Evolutionary conservation across 176 grass and related monocot species (phyloP).

Genomic region (Carex scoparia): DNA sequence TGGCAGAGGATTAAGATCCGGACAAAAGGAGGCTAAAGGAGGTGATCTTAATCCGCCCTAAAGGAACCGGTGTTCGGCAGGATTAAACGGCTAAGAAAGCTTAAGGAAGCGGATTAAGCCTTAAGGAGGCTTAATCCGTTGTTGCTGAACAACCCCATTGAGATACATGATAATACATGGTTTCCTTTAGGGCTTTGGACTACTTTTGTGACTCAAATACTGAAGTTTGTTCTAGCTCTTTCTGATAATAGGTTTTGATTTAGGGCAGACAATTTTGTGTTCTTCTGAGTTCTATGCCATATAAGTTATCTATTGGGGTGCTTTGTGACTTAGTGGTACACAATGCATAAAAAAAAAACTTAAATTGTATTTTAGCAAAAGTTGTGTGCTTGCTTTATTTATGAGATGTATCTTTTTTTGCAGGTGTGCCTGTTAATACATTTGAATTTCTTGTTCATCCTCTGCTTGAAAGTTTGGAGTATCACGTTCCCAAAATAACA

Average conservation of each 20-base stretch:
- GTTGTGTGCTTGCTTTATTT: background rate
- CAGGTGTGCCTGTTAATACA: conserved; percentile 75
- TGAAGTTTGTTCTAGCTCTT: too few relatives aligned
- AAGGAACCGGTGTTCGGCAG: too few relatives aligned
- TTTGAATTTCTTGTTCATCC: conserved; percentile 74
- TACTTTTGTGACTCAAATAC: too few relatives aligned
- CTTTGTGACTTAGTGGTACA: background rate
- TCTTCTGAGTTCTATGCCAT: background rate
- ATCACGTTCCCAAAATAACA: conserved; percentile 42
- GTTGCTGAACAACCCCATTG: too few relatives aligned
- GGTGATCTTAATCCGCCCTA: too few relatives aligned
- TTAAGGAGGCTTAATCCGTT: too few relatives aligned
- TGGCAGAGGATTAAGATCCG: too few relatives aligned
- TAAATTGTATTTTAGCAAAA: background rate
- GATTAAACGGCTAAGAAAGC: too few relatives aligned
- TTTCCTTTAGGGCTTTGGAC: too few relatives aligned
- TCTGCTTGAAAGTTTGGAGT: conserved; percentile 78
- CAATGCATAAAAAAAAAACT: background rate
- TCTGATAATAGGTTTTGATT: background rate
- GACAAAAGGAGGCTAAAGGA: too few relatives aligned
- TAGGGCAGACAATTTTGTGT: background rate
- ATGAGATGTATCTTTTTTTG: conserved; percentile 19
- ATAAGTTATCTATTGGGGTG: background rate
- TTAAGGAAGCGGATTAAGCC: too few relatives aligned
- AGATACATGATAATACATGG: too few relatives aligned